Base-by-base conservation (phyloP, 345 rosid genomes). In the Populus deltoides region DNA sequence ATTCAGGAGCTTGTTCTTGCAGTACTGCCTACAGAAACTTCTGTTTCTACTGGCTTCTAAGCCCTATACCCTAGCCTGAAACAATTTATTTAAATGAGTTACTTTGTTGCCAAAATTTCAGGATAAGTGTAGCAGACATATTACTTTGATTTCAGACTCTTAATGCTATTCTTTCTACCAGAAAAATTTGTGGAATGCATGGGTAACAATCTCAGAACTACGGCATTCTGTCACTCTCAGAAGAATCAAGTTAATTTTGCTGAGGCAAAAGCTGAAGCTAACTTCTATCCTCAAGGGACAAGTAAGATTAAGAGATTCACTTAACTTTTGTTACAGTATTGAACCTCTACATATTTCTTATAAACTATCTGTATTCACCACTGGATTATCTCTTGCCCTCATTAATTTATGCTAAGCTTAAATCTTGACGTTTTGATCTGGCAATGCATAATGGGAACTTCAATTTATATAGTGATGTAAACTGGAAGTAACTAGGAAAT, bases 211-310 rank as follows among this genome's bases (percentile, higher is more conserved):
- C 75, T 92, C 92, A 61, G 95, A 91, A 75, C 84, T 95, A 72
- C 86, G 90, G 74, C 93, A 92, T 81, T 86, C 93, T 73, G 97
- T 92, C 75, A 92, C 88, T 85, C 88, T 91, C 72, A 93, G 88
- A 88, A 88, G 90, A 85, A 82, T 91, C 80, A 91, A 92, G 88
- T 84, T 95, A 73, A 88, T 92, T 16, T 78, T 89, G 87, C 77
- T 91, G 84, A 89, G 87, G 86, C 93, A 92, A 75, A 92, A 92
- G 72, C 72, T 92, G 87, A 95, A 92, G 87, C 84, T 93, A 73
- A 91, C 96, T 81, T 93, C 90, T 72, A 89, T 95, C 79, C 85
- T 95, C 81, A 91, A 87, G 83, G 89, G 90, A 79, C 99, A 95
- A 85, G 99, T 95, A 81, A 88, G 92, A 83, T 85, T 77, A 72